Percentiles rank a stretch among this genome's conserved stretches.
These are phyloP conservation scores for Cutaneotrichosporon cavernicola DNA, from an alignment of 1,284 basidiomycete genomes.

Conservation along the genomic window DNA sequence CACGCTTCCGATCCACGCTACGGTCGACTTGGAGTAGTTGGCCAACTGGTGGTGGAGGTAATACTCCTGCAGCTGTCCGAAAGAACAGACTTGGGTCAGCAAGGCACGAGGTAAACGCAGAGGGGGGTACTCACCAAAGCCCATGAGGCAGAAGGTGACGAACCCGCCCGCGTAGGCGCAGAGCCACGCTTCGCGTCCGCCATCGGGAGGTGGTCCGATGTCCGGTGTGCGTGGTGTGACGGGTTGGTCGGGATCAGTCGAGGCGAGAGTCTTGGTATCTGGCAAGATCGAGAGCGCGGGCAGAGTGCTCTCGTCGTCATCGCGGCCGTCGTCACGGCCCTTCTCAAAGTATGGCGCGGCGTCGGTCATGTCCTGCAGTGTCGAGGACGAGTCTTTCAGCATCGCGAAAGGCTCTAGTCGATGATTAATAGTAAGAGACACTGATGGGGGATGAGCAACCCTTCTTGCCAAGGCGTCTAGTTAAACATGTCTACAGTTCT, in stretches of 20 bases:
- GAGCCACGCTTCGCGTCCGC: constrained; percentile 46
- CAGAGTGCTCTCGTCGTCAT: not conserved
- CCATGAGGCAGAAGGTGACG: constrained; percentile 47
- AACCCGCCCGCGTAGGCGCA: constrained; percentile 43
- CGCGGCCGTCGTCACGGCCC: not conserved
- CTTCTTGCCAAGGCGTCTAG: not conserved
- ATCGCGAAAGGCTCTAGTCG: not conserved
- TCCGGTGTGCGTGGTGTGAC: not conserved
- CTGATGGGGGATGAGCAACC: not conserved
- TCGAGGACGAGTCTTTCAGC: constrained; percentile 6
- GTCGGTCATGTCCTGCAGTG: constrained; percentile 1
- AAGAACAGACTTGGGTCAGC: constrained; percentile 41
- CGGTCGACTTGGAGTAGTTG: constrained; percentile 37
- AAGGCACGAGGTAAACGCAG: too few species aligned
- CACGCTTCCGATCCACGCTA: constrained; percentile 47
- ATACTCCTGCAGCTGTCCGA: constrained; percentile 45
- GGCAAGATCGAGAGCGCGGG: not conserved
- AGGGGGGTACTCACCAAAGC: constrained; percentile 49
- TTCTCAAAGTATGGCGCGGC: not conserved
- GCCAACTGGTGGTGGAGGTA: constrained; percentile 43
- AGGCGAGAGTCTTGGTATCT: not conserved
- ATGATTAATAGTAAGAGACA: not conserved
- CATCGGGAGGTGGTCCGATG: constrained; percentile 48
- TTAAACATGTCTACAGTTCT: not conserved
- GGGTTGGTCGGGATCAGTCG: constrained; percentile 2